These are phyloP conservation scores for Penicillium oxalicum DNA, from an alignment of 2,329 filamentous ascomycete species.

Conservation along the genomic window DNA sequence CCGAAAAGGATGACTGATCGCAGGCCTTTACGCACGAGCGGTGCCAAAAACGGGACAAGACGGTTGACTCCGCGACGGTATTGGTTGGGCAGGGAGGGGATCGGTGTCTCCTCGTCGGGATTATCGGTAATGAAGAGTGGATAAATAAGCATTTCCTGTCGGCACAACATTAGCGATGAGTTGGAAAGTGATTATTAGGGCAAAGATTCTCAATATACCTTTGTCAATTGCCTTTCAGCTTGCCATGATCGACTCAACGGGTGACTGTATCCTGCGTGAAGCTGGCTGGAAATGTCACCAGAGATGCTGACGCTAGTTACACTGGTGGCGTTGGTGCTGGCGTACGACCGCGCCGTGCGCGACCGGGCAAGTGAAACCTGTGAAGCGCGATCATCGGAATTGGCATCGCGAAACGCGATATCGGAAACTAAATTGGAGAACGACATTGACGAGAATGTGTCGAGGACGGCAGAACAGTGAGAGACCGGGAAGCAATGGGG, in stretches of 20 bases:
- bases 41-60: slow-evolving; percentile 74
- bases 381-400: slow-evolving; percentile 39
- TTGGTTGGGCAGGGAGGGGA: slow-evolving; percentile 87
- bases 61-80: slow-evolving; percentile 82
- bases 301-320: slow-evolving; percentile 49
- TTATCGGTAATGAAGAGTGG: slow-evolving; percentile 94
- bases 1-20: slow-evolving; percentile 93
- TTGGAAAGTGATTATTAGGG: not conserved
- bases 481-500: too few species aligned
- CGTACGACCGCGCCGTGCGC: slow-evolving; percentile 39
- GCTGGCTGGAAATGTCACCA: slow-evolving; percentile 71
- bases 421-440: slow-evolving; percentile 48
- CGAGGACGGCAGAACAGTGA: not conserved
- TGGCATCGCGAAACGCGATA: slow-evolving; percentile 41
- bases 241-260: slow-evolving; percentile 76
- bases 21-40: slow-evolving; percentile 82
- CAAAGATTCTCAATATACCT: slow-evolving; percentile 47
- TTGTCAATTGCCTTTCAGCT: slow-evolving; percentile 76
- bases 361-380: slow-evolving; percentile 39
- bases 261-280: slow-evolving; percentile 77
- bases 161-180: not conserved
- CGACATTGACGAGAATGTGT: slow-evolving; percentile 34
- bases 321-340: slow-evolving; percentile 46
- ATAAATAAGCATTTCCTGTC: slow-evolving; percentile 94
- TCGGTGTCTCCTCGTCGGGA: slow-evolving; percentile 83